Evolutionary conservation across 495 filamentous ascomycete species (phyloP).

Genomic region (Aspergillus affinis): DNA sequence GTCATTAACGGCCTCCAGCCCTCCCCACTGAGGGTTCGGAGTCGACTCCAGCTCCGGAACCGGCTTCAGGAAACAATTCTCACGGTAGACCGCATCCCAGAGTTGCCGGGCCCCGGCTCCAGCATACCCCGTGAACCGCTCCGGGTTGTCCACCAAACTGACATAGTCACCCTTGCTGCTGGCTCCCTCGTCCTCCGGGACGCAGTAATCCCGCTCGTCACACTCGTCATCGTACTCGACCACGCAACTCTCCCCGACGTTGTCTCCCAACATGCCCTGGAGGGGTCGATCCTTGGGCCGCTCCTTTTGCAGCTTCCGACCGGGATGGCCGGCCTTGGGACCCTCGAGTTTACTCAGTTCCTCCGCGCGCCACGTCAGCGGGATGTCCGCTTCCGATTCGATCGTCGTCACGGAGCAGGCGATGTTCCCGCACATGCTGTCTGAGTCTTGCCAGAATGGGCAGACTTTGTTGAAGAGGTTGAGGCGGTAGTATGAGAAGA

Average conservation of each 20-base stretch:
- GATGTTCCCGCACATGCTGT: conserved; percentile 95
- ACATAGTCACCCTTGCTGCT: conserved; percentile 93
- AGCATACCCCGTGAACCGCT: conserved; percentile 91
- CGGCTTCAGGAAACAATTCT: conserved; percentile 90
- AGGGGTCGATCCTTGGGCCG: conserved; percentile 69
- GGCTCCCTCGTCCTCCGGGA: conserved; percentile 90
- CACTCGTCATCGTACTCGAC: conserved; percentile 98
- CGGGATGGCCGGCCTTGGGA: conserved; percentile 85
- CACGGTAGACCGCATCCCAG: conserved; percentile 94
- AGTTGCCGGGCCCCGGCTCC: conserved; percentile 81
- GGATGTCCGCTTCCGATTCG: conserved; percentile 92
- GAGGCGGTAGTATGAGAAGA: conserved; percentile 94
- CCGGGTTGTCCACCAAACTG: conserved; percentile 87
- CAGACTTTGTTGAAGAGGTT: conserved; percentile 96
- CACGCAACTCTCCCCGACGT: conserved; percentile 92
- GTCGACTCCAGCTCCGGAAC: conserved; percentile 42
- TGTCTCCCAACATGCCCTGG: conserved; percentile 77
- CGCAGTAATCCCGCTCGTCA: conserved; percentile 94
- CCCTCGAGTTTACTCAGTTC: conserved; percentile 92
- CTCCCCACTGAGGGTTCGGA: conserved; percentile 25
- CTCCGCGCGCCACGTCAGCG: conserved; percentile 84
- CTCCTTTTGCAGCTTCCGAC: conserved; percentile 66
- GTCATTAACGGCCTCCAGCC: conserved; percentile 71
- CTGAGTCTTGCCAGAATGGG: conserved; percentile 93
- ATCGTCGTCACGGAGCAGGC: conserved; percentile 96